A percentile compares a stretch with the other conserved stretches of the same genome.
Evolutionary conservation across 768 basidiomycete genomes (phyloP).

Genomic region (Hericium alpestre): DNA sequence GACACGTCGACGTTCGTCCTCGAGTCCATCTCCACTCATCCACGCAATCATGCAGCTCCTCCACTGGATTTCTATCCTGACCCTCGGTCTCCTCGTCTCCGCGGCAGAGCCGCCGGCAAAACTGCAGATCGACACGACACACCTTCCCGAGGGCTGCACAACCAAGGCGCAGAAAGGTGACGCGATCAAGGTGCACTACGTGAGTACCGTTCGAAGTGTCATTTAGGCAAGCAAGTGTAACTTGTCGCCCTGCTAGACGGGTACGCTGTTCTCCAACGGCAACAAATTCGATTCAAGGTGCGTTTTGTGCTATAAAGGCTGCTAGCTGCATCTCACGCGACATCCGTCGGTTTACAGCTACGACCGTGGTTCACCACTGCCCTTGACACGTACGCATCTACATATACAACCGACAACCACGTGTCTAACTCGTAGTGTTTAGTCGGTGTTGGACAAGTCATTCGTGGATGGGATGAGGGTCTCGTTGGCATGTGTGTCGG

Average conservation of each 20-base stretch:
- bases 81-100: conserved; percentile 36
- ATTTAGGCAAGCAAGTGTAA: not conserved
- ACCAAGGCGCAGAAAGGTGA: conserved; percentile 52
- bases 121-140: conserved; percentile 54
- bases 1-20: not conserved
- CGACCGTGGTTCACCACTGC: conserved; percentile 67
- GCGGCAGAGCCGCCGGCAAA: conserved; percentile 41
- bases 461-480: conserved; percentile 78
- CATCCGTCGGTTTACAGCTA: conserved; percentile 33
- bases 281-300: conserved; percentile 87
- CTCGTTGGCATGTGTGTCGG: conserved; percentile 75
- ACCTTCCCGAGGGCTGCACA: conserved; percentile 45
- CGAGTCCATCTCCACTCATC: not conserved
- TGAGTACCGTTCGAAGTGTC: conserved; percentile 26
- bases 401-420: not conserved
- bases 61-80: conserved; percentile 34
- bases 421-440: not conserved
- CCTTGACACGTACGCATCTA: conserved; percentile 57
- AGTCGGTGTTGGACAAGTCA: conserved; percentile 79
- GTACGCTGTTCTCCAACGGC: conserved; percentile 65
- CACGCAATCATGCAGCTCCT: conserved; percentile 39
- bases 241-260: conserved; percentile 43
- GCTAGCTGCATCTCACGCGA: not conserved
- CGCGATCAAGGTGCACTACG: conserved; percentile 67
- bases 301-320: conserved; percentile 9